phyloP scores from a whole-genome alignment of 805 yeast genomes.

The Scheffersomyces coipomensis region DNA sequence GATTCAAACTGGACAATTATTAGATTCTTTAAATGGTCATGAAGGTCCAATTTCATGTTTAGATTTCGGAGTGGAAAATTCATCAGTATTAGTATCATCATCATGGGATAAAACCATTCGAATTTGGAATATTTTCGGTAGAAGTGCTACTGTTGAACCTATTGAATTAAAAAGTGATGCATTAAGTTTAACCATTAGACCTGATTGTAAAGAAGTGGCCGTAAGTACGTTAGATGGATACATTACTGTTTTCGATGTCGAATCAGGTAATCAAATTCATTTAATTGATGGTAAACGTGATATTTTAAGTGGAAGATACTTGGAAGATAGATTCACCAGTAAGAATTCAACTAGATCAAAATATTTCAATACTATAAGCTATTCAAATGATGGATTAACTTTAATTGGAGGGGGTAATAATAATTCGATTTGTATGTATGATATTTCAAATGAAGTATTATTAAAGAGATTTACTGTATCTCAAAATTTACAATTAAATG shows the following conservation, averaged over 20 bases:
- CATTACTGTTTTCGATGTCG: constrained; percentile 79
- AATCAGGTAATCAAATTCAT: constrained; percentile 75
- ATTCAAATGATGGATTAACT: constrained; percentile 86
- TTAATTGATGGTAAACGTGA: constrained; percentile 85
- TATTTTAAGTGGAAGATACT: constrained; percentile 80
- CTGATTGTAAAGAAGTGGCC: constrained; percentile 89
- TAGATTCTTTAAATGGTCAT: constrained; percentile 88
- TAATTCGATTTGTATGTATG: constrained; percentile 88
- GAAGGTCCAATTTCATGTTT: constrained; percentile 92
- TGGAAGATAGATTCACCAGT: constrained; percentile 78
- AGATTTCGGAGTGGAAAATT: constrained; percentile 77
- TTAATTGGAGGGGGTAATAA: constrained; percentile 93
- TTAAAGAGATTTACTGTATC: constrained; percentile 82
- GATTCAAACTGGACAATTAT: constrained; percentile 89
- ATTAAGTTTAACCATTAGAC: constrained; percentile 77
- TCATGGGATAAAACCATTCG: constrained; percentile 96
- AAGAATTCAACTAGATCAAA: constrained; percentile 81
- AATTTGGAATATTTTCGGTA: constrained; percentile 87
- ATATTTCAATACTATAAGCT: constrained; percentile 75
- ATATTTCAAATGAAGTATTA: constrained; percentile 82
- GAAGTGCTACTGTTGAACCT: constrained; percentile 88
- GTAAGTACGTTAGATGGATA: constrained; percentile 89
- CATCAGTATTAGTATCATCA: constrained; percentile 77
- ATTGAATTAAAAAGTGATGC: constrained; percentile 84
- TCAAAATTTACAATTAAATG: constrained; percentile 85